These are phyloP conservation scores for Gracilariopsis chorda DNA, from an alignment of 23 red algal species.

Conservation along the genomic window DNA sequence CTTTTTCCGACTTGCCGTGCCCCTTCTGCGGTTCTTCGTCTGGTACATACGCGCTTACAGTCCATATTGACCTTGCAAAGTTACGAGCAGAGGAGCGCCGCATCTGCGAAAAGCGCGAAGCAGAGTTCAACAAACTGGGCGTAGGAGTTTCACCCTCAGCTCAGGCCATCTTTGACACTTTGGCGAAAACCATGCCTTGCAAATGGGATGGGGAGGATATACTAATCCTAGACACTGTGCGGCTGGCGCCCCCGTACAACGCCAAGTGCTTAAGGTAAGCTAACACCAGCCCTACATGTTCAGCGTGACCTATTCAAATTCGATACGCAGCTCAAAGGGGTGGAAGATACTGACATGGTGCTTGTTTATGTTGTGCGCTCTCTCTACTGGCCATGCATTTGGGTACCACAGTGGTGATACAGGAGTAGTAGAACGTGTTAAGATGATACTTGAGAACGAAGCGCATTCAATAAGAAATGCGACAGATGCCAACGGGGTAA, in stretches of 20 bases:
- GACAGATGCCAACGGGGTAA: slow-evolving; percentile 44
- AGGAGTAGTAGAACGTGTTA: slow-evolving; percentile 7
- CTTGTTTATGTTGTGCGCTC: too few species aligned
- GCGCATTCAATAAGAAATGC: slow-evolving; percentile 25
- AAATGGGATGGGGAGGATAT: slow-evolving; percentile 62
- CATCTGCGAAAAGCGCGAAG: slow-evolving; percentile 19
- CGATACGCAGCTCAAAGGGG: too few species aligned
- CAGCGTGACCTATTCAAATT: too few species aligned
- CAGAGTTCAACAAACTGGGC: slow-evolving; percentile 21
- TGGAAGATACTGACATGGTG: too few species aligned
- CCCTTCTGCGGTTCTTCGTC: too few species aligned
- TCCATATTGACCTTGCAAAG: background rate
- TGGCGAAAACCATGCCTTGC: slow-evolving; percentile 71
- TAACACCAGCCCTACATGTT: background rate
- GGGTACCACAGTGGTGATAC: background rate
- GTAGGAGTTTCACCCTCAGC: slow-evolving; percentile 36
- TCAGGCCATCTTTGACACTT: slow-evolving; percentile 68
- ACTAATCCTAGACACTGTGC: slow-evolving; percentile 61
- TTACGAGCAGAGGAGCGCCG: slow-evolving; percentile 14
- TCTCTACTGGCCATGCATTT: too few species aligned
- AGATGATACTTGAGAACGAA: slow-evolving; percentile 31
- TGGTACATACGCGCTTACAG: background rate
- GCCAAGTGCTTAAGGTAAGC: slow-evolving; percentile 46
- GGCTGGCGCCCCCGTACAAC: slow-evolving; percentile 50
- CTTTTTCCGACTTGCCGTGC: too few species aligned